Percentiles rank a stretch among this genome's conserved stretches.
These are phyloP conservation scores for Colletotrichum higginsianum DNA, from an alignment of 2,329 filamentous ascomycete species.

Conservation along the genomic window DNA sequence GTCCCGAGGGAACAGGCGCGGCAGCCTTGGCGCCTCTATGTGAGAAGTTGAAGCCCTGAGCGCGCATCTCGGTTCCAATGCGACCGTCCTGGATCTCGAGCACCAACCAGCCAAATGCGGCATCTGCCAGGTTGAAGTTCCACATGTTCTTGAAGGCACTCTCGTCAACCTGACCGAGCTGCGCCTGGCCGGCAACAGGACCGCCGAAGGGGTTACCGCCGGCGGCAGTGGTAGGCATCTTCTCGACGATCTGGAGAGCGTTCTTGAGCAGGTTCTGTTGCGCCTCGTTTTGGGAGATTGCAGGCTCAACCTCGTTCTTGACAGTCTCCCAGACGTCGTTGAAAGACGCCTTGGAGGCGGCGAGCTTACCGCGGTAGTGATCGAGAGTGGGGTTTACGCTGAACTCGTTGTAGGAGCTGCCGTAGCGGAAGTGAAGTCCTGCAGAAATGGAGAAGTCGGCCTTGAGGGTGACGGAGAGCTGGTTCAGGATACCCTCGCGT, in stretches of 20 bases:
- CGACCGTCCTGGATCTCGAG: conserved; percentile 95
- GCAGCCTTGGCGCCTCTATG: conserved; percentile 87
- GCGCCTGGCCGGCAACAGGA: conserved; percentile 78
- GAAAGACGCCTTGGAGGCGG: conserved; percentile 97
- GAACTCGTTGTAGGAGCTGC: conserved; percentile 99
- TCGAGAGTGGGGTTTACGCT: conserved; percentile 98
- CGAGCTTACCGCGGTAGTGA: conserved; percentile 98
- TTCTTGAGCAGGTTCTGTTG: conserved; percentile 94
- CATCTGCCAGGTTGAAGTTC: conserved; percentile 99
- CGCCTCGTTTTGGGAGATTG: conserved; percentile 92
- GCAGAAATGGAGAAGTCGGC: conserved; percentile 98
- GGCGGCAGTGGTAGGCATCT: conserved; percentile 96
- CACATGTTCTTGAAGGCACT: conserved; percentile 99
- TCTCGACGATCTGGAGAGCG: conserved; percentile 93
- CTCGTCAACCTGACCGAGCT: conserved; percentile 93
- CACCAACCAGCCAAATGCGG: conserved; percentile 95
- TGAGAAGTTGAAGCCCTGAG: conserved; percentile 99
- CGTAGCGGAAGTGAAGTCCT: conserved; percentile 97
- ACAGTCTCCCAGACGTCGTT: conserved; percentile 99
- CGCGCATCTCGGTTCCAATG: conserved; percentile 98
- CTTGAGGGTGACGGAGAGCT: conserved; percentile 96
- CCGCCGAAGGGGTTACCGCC: conserved; percentile 98
- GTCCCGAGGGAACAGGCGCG: conserved; percentile 56
- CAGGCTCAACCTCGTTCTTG: conserved; percentile 94
- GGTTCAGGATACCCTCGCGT: conserved; percentile 95